Conservation (phyloP, 2,329 filamentous ascomycete species). For the Fusarium odoratissimum region DNA sequence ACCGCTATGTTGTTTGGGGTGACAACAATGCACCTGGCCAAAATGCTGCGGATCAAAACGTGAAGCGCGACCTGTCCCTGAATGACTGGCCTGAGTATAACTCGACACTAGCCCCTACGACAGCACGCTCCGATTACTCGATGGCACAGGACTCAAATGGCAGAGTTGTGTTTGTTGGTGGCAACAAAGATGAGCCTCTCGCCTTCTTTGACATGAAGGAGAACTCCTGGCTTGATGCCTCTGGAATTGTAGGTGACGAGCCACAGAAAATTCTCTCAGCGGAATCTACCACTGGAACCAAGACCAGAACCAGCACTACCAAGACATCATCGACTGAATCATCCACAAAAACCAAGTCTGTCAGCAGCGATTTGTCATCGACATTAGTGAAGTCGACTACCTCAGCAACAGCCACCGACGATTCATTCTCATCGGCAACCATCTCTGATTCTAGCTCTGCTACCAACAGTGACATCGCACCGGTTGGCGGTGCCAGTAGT, state of each 20-base stretch:
- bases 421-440: conserved; percentile 41
- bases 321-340: conserved; percentile 38
- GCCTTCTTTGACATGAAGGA: conserved; percentile 80
- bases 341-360: conserved; percentile 45
- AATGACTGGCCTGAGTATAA: conserved; percentile 84
- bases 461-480: conserved; percentile 40
- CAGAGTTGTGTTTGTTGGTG: conserved; percentile 82
- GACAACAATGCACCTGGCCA: conserved; percentile 66
- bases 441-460: conserved; percentile 42
- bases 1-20: conserved; percentile 74
- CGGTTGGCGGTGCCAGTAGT: conserved; percentile 43
- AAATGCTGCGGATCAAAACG: conserved; percentile 57
- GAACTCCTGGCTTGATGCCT: conserved; percentile 84
- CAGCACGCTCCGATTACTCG: conserved; percentile 72
- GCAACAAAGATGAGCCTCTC: conserved; percentile 73
- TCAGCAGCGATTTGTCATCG: conserved; percentile 37
- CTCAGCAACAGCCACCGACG: conserved; percentile 32
- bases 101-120: conserved; percentile 72
- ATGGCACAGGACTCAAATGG: conserved; percentile 75
- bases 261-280: conserved; percentile 54
- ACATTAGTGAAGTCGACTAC: conserved; percentile 43
- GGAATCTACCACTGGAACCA: conserved; percentile 11
- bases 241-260: conserved; percentile 67
- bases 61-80: conserved; percentile 61
- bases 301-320: conserved; percentile 30